These are phyloP conservation scores for Pseudonitzschia multiseries DNA, from an alignment of 108 stramenopile species.

Conservation along the genomic window DNA sequence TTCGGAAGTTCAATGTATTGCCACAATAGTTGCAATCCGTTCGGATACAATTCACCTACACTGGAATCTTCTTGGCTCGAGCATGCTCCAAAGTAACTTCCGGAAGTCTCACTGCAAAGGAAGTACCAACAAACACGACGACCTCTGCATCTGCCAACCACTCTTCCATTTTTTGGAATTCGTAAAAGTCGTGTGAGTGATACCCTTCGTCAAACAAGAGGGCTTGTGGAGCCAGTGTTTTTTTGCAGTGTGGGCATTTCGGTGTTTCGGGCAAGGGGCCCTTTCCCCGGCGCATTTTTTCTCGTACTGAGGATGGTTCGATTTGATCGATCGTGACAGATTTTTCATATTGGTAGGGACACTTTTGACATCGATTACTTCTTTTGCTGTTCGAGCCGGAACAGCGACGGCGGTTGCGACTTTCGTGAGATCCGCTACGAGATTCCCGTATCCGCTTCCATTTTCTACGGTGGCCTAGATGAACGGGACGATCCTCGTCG, in stretches of 20 bases:
- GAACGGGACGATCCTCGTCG: slow-evolving; percentile 59
- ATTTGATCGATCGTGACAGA: slow-evolving; percentile 36
- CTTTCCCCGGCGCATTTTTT: slow-evolving; percentile 15
- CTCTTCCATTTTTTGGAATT: slow-evolving; percentile 64
- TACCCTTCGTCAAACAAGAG: slow-evolving; percentile 79
- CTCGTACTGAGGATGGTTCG: slow-evolving; percentile 24
- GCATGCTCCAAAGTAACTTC: slow-evolving; percentile 67
- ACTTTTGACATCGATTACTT: not conserved
- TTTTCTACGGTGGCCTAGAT: slow-evolving; percentile 62
- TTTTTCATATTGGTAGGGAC: slow-evolving; percentile 42
- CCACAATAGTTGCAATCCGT: not conserved
- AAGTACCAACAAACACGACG: slow-evolving; percentile 68
- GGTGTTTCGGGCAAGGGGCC: slow-evolving; percentile 41
- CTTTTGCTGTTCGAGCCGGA: slow-evolving; percentile 9
- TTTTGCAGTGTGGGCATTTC: slow-evolving; percentile 52
- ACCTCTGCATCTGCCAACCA: slow-evolving; percentile 50
- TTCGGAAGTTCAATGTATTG: not conserved
- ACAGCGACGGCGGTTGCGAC: not conserved
- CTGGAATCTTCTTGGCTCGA: slow-evolving; percentile 37
- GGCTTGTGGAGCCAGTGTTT: slow-evolving; percentile 54
- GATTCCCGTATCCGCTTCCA: slow-evolving; percentile 15
- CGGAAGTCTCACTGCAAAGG: slow-evolving; percentile 58
- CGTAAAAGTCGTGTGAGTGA: slow-evolving; percentile 72
- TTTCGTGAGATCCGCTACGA: not conserved
- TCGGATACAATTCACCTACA: not conserved